phyloP scores from a whole-genome alignment of 345 rosid genomes.

The Eucalyptus urophylla region DNA sequence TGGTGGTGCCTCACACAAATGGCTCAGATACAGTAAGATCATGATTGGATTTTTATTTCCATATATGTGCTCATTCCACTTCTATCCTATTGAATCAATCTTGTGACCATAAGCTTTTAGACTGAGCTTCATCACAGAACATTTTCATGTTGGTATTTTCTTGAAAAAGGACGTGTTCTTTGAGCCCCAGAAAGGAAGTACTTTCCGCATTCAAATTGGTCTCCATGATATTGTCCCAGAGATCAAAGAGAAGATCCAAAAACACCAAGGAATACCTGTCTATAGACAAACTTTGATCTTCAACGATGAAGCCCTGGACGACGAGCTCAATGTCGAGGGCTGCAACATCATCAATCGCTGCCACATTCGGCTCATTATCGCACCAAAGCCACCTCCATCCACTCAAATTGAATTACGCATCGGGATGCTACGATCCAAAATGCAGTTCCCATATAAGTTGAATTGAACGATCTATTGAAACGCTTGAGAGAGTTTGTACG shows the following conservation, averaged over 20 bases:
- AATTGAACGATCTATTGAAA: slow-evolving; percentile 10
- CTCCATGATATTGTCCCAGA: slow-evolving; percentile 13
- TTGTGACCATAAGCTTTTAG: not conserved
- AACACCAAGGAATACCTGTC: slow-evolving; percentile 4
- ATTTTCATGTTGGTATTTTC: not conserved
- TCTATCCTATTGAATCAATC: not conserved
- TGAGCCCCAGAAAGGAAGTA: not conserved
- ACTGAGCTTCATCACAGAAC: not conserved
- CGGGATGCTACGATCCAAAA: slow-evolving; percentile 13
- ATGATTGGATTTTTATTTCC: not conserved
- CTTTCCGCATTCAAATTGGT: slow-evolving; percentile 16
- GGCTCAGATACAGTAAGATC: not conserved
- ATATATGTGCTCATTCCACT: not conserved
- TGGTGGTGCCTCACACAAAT: not conserved
- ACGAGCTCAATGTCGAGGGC: slow-evolving; percentile 1
- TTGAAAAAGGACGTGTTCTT: slow-evolving; percentile 15
- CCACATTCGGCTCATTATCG: slow-evolving; percentile 1
- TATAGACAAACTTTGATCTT: slow-evolving; percentile 12
- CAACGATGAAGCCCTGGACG: slow-evolving; percentile 8
- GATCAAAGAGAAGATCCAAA: slow-evolving; percentile 18
- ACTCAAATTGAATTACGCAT: slow-evolving; percentile 13
- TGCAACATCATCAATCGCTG: slow-evolving; percentile 12
- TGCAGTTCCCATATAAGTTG: slow-evolving; percentile 8
- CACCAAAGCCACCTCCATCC: not conserved
- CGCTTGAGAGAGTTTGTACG: slow-evolving; percentile 28